Percentiles rank a stretch among this genome's conserved stretches.
These are phyloP conservation scores for Zoysia matrella DNA, from an alignment of 202 grass and related monocot species.

Conservation along the genomic window DNA sequence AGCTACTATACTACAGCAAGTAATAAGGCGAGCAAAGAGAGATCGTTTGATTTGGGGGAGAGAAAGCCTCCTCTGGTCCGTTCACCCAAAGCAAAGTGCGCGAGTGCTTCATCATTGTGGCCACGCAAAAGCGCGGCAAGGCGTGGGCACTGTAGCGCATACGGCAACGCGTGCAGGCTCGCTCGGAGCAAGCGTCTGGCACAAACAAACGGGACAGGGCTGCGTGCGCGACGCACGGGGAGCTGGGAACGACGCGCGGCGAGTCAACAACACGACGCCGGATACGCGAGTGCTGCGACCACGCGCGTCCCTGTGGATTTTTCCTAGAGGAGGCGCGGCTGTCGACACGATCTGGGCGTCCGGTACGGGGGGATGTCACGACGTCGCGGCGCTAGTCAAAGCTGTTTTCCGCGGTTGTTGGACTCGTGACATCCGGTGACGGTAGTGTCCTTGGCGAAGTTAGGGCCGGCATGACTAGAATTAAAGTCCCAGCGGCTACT, in stretches of 20 bases:
- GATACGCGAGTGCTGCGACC: too few species aligned
- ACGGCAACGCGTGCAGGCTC: conserved; percentile 13
- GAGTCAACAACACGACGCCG: too few species aligned
- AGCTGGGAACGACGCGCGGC: too few species aligned
- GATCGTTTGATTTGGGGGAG: too few species aligned
- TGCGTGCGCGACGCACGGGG: too few species aligned
- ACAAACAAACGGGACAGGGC: too few species aligned
- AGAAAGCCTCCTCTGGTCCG: too few species aligned
- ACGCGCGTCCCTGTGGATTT: too few species aligned
- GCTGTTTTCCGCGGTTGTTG: conserved; percentile 23
- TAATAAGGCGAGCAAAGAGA: too few species aligned
- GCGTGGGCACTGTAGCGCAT: conserved; percentile 45
- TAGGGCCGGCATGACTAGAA: conserved; percentile 51
- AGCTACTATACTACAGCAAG: background rate
- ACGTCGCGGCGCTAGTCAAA: conserved; percentile 21
- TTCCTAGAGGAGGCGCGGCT: conserved; percentile 2
- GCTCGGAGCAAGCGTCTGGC: too few species aligned
- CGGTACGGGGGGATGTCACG: conserved; percentile 17
- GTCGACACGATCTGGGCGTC: conserved; percentile 1
- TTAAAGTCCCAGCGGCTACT: conserved; percentile 38
- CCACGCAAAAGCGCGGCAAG: conserved; percentile 58
- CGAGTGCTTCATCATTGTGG: conserved; percentile 54
- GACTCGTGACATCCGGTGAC: conserved; percentile 30
- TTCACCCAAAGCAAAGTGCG: conserved; percentile 46
- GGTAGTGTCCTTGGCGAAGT: conserved; percentile 9